Base-by-base conservation (phyloP, 495 filamentous ascomycete genomes). In the Hypomontagnella submonticulosa region DNA sequence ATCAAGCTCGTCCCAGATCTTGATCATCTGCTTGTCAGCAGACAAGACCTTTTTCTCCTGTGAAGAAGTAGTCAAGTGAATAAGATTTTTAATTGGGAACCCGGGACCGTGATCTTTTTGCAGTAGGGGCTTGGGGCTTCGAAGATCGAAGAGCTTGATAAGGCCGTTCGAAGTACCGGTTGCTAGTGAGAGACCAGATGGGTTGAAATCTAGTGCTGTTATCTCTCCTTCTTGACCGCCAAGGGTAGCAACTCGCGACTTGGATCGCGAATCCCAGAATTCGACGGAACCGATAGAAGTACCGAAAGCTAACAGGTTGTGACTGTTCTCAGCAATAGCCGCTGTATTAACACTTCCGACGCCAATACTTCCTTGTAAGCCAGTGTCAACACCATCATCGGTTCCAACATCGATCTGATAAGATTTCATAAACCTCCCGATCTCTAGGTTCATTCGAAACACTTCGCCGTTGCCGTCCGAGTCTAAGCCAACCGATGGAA, bases 71-170 rank as follows among this genome's bases (percentile, higher is more conserved):
- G 85, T 89, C 33, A 99, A 83, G 80, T 96, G 97, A 36, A 89
- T 90, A 36, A 99, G 78, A 7, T 89, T 94, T 70, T 97, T 92
- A 10, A 74, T 90, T 10, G 96, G 90, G 73, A 92, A 96, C 9
- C 94, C 93, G 76, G 97, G 97, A 47, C 96, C 95, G 80, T 98
- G 96, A 64, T 98, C 96, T 73, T 96, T 97, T 69, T 87, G 88
- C 33, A 97, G 80, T 1, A 96, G 79, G 10, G 96, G 93, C 0
- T 89, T 83, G 0, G 95, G 92, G 8, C 91, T 92, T 67, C 96
- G 90, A 33, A 99, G 83, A 78, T 99, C 96, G 72, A 97, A 99
- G 20, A 97, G 84, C 43, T 94, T 87, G 32, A 97, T 87, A n/a
- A 97, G 83, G 6, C 96, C 96, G 43, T 87, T 89, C 0, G 92